These are phyloP conservation scores for Chlorella sp. DNA, from an alignment of 139 green algal species.

Conservation along the genomic window DNA sequence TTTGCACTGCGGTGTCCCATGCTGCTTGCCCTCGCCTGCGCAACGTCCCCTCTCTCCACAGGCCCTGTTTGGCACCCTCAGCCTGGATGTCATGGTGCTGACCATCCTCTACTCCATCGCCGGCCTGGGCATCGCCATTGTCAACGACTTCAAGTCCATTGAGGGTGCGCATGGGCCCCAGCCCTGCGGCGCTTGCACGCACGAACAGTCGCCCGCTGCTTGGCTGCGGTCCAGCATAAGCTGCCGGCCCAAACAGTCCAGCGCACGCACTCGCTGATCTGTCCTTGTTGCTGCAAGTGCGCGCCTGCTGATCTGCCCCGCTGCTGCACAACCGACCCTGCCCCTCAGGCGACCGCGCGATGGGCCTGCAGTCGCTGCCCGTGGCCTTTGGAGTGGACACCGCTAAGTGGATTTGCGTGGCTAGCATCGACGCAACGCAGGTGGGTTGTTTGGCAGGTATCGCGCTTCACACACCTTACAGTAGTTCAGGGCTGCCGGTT, in stretches of 20 bases:
- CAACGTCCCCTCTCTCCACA: slow-evolving; percentile 40
- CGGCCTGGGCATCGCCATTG: slow-evolving; percentile 98
- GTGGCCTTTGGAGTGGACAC: slow-evolving; percentile 97
- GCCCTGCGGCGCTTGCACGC: no score
- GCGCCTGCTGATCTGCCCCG: no score
- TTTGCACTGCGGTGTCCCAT: not conserved
- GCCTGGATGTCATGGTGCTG: slow-evolving; percentile 92
- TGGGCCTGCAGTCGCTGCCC: slow-evolving; percentile 93
- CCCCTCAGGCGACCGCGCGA: slow-evolving; percentile 62
- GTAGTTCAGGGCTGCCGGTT: no score
- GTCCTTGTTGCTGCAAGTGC: not conserved
- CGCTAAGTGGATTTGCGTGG: slow-evolving; percentile 98
- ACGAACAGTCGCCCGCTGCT: no score
- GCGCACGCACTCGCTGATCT: no score
- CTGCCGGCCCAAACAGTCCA: no score
- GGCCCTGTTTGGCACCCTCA: slow-evolving; percentile 95
- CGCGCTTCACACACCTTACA: no score
- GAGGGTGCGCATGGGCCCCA: no score
- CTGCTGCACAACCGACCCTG: not conserved
- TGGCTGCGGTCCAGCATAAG: no score
- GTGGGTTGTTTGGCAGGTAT: no score
- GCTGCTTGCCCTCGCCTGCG: not conserved
- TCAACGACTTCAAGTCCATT: slow-evolving; percentile 99
- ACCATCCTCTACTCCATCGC: slow-evolving; percentile 98
- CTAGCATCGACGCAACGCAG: slow-evolving; percentile 95